A percentile compares a stretch with the other conserved stretches of the same genome.
phyloP scores from a whole-genome alignment of 2,329 filamentous ascomycete species.

The Parasarocladium wereldwijsianum region DNA sequence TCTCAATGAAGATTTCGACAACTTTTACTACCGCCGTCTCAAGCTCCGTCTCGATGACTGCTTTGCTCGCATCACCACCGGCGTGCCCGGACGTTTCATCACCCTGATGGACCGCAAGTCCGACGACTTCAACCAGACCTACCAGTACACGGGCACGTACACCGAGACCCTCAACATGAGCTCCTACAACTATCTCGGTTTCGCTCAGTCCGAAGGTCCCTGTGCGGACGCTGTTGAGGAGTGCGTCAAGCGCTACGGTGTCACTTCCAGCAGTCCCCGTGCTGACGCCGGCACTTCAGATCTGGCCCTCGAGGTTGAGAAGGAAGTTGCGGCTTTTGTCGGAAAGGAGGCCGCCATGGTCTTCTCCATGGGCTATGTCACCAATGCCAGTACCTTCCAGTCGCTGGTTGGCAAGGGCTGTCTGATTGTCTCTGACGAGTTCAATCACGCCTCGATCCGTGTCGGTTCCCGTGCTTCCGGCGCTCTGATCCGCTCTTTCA shows the following conservation, averaged over 20 bases:
- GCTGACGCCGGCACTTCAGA: slow-evolving; percentile 78
- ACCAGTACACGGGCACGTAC: slow-evolving; percentile 74
- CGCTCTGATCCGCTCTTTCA: slow-evolving; percentile 90
- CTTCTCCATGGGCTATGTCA: slow-evolving; percentile 98
- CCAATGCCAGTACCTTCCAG: slow-evolving; percentile 85
- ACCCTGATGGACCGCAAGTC: slow-evolving; percentile 84
- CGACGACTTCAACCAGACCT: slow-evolving; percentile 81
- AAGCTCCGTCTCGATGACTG: slow-evolving; percentile 95
- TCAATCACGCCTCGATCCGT: slow-evolving; percentile 96
- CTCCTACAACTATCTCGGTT: slow-evolving; percentile 98
- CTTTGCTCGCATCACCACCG: slow-evolving; percentile 83
- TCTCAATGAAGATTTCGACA: slow-evolving; percentile 96
- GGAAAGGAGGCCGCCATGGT: slow-evolving; percentile 92
- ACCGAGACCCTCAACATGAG: slow-evolving; percentile 98
- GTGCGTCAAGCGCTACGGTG: slow-evolving; percentile 68
- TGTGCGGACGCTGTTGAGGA: slow-evolving; percentile 91
- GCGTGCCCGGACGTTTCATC: slow-evolving; percentile 87
- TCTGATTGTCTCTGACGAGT: slow-evolving; percentile 87
- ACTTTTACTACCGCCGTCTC: slow-evolving; percentile 85
- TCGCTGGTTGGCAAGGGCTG: slow-evolving; percentile 86
- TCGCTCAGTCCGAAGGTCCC: slow-evolving; percentile 91
- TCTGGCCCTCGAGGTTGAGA: slow-evolving; percentile 77
- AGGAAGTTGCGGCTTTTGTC: slow-evolving; percentile 77
- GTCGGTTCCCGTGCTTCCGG: slow-evolving; percentile 88
- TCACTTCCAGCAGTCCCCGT: slow-evolving; percentile 69